Evolutionary conservation across 2,329 filamentous ascomycete species (phyloP), one percentile per base, ranked within the genome.

Genomic region (Daldinia sp.): DNA sequence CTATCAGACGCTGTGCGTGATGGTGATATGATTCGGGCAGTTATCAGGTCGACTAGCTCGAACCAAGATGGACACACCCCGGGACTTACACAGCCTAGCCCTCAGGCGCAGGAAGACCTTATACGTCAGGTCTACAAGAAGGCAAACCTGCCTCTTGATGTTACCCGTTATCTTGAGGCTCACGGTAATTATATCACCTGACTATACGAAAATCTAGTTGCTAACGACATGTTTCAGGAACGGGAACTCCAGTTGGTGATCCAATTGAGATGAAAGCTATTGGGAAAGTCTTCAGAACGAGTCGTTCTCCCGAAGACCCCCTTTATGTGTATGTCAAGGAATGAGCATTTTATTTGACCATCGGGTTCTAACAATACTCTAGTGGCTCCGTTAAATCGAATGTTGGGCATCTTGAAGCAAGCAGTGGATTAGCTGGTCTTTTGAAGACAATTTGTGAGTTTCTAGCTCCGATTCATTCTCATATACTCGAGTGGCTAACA

Each of bases 1-100:
- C 72, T 89, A 1, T 76, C 74, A 4, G 74, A 80, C 1, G 88
- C 88, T 0, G 62, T 89, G 3, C 75, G 50, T 15, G 74, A 82
- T 65, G 78, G 80, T 1, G 76, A 83, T 58, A 77, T 75, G 56
- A 79, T 83, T 46, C 76, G 80, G 1, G 80, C 78, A 7, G 77
- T 81, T 3, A 79, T 83, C 28, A 75, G 79, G 12, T 69, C 69
- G 12, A 73, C 73, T 10, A 73, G 74, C 5, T 73, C 76, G 6
- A 75, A 78, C 63, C 76, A 78, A 60, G 76, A 78, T 58, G 77
- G 77, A 5, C 70, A 67, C 1, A 78, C 77, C 2, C 73, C 74
- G 0, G 70, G 65, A 10, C 63, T 79, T 3, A 77, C 76, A 13
- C 74, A 77, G 59, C 77, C 74, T 6, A 75, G 75, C 26, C 67